Evolutionary conservation across 352 stramenopile species (phyloP).

Genomic region (Phytophthora sp.): DNA sequence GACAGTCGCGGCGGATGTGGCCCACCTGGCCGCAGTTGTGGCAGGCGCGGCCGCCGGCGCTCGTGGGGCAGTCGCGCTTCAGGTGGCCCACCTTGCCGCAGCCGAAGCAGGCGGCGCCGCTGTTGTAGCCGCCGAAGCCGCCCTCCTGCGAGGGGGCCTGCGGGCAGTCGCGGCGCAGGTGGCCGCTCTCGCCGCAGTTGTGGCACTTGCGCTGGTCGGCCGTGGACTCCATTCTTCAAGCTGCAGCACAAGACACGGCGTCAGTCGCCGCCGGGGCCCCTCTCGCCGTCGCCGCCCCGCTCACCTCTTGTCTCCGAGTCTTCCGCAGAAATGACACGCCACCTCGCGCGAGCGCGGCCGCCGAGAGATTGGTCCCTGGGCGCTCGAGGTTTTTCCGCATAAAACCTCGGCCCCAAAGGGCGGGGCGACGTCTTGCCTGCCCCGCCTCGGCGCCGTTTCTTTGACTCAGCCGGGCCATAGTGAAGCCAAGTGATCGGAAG

Average conservation of each 20-base stretch:
- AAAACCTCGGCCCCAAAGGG: conserved; percentile 27
- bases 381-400: conserved; percentile 36
- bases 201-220: conserved; percentile 73
- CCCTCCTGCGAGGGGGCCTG: conserved; percentile 54
- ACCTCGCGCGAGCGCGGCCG: conserved; percentile 6
- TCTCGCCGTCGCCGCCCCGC: not conserved
- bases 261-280: conserved; percentile 9
- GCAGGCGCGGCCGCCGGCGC: conserved; percentile 60
- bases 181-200: conserved; percentile 78
- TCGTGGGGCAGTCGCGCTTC: conserved; percentile 81
- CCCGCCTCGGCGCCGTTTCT: conserved; percentile 16
- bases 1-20: conserved; percentile 84
- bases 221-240: conserved; percentile 49
- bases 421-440: conserved; percentile 38
- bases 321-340: conserved; percentile 53
- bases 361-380: conserved; percentile 39
- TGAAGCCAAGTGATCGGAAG: conserved; percentile 8
- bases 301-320: conserved; percentile 42
- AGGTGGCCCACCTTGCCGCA: conserved; percentile 83
- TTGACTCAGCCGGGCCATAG: conserved; percentile 2
- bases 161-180: conserved; percentile 81
- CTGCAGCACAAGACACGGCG: conserved; percentile 14
- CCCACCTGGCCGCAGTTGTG: conserved; percentile 84
- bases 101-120: conserved; percentile 65
- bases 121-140: conserved; percentile 38